phyloP scores from a whole-genome alignment of 139 green algal genomes.

The Axilococcus clingmanii region DNA sequence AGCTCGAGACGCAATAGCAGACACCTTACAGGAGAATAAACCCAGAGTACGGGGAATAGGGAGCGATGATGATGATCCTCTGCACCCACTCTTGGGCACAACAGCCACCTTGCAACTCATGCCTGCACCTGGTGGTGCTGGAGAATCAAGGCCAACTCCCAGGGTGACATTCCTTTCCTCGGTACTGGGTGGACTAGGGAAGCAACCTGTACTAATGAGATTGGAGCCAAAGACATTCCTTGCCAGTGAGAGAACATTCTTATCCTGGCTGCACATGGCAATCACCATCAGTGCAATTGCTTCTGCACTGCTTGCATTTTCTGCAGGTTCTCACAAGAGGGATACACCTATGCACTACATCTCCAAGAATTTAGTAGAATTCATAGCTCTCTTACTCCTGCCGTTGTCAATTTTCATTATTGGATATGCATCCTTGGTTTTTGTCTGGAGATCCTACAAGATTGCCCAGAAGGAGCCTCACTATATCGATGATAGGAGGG shows the following conservation, averaged over 20 bases:
- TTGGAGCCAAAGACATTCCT: conserved; percentile 95
- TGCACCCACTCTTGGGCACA: conserved; percentile 72
- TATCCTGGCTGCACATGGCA: conserved; percentile 92
- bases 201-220: conserved; percentile 14
- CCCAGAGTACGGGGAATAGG: conserved; percentile 12
- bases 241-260: conserved; percentile 92
- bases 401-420: conserved; percentile 70
- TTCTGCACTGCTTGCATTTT: conserved; percentile 69
- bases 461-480: conserved; percentile 64
- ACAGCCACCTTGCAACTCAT: conserved; percentile 72
- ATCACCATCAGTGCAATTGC: conserved; percentile 75
- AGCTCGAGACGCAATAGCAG: conserved; percentile 11
- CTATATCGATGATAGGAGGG: conserved; percentile 71
- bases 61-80: conserved; percentile 27
- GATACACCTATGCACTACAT: conserved; percentile 14
- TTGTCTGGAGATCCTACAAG: conserved; percentile 62
- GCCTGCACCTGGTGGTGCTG: conserved; percentile 7
- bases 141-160: background rate
- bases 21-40: conserved; percentile 18
- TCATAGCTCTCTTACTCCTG: conserved; percentile 81
- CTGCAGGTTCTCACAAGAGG: conserved; percentile 10
- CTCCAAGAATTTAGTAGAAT: conserved; percentile 43
- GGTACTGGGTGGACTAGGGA: background rate
- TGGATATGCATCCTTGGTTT: conserved; percentile 60
- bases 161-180: conserved; percentile 7